Evolutionary conservation across 164 flowering plant species (phyloP).

Genomic region (Sextonia rubra): DNA sequence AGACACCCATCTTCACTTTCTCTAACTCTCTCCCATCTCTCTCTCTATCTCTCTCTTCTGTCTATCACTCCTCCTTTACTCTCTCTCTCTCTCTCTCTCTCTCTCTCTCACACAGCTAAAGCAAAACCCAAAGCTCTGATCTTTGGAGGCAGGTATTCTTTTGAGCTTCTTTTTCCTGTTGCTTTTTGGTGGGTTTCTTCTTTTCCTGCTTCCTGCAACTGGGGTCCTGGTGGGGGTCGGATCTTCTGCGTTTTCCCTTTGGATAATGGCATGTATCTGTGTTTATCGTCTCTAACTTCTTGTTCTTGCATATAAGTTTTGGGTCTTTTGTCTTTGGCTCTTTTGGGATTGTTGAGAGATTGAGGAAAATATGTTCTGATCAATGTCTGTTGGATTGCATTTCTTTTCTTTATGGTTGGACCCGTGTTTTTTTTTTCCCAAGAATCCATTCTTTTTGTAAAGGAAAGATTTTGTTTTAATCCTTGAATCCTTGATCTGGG

Average conservation of each 20-base stretch:
- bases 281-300: neutral
- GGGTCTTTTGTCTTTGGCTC: neutral
- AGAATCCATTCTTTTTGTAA: neutral
- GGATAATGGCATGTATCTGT: neutral
- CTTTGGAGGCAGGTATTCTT: conserved; percentile 7
- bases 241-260: neutral
- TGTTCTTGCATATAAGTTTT: neutral
- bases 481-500: neutral
- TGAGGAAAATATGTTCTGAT: neutral
- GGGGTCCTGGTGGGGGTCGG: conserved; percentile 4
- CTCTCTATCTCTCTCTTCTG: neutral
- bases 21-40: neutral
- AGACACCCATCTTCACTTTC: neutral
- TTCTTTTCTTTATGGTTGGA: neutral
- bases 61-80: neutral
- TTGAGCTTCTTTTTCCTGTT: neutral
- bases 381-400: neutral
- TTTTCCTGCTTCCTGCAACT: neutral
- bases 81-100: neutral
- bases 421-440: neutral
- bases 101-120: neutral
- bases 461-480: neutral
- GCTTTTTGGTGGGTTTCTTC: neutral
- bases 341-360: neutral
- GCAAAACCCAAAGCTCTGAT: conserved; percentile 8